These are phyloP conservation scores for Gossypium trilobum DNA, from an alignment of 441 rosid species.

Conservation along the genomic window DNA sequence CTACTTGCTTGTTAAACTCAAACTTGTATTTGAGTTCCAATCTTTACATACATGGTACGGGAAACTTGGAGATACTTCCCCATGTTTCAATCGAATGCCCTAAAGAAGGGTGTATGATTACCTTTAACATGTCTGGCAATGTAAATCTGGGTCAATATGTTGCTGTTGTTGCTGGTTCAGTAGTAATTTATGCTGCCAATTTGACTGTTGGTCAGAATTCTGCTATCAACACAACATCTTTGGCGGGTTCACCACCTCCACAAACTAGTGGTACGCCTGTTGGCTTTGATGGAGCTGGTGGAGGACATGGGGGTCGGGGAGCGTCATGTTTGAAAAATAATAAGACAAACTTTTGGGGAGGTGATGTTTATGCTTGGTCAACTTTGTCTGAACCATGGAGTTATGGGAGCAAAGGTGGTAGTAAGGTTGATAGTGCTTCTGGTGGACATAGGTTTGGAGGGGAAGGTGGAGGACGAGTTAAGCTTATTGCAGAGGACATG, in stretches of 20 bases:
- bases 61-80: slow-evolving; percentile 70
- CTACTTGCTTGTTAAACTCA: slow-evolving; percentile 71
- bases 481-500: slow-evolving; percentile 46
- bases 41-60: slow-evolving; percentile 53
- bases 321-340: slow-evolving; percentile 73
- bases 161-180: slow-evolving; percentile 58
- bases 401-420: slow-evolving; percentile 88
- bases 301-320: slow-evolving; percentile 98
- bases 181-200: slow-evolving; percentile 54
- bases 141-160: slow-evolving; percentile 67
- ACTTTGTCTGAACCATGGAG: slow-evolving; percentile 83
- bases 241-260: slow-evolving; percentile 84
- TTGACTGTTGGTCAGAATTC: slow-evolving; percentile 54
- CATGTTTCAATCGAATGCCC: slow-evolving; percentile 62
- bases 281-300: slow-evolving; percentile 81
- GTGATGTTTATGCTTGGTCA: slow-evolving; percentile 95
- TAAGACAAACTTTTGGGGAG: slow-evolving; percentile 72
- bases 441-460: slow-evolving; percentile 48
- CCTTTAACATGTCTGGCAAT: slow-evolving; percentile 67
- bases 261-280: slow-evolving; percentile 94
- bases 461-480: slow-evolving; percentile 86
- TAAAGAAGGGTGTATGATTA: slow-evolving; percentile 53
- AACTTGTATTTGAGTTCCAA: slow-evolving; percentile 56
- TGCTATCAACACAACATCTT: slow-evolving; percentile 60
- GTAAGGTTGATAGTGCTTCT: slow-evolving; percentile 58